Base-by-base conservation (phyloP, 305 asterid genomes). In the Coffea humblotiana region DNA sequence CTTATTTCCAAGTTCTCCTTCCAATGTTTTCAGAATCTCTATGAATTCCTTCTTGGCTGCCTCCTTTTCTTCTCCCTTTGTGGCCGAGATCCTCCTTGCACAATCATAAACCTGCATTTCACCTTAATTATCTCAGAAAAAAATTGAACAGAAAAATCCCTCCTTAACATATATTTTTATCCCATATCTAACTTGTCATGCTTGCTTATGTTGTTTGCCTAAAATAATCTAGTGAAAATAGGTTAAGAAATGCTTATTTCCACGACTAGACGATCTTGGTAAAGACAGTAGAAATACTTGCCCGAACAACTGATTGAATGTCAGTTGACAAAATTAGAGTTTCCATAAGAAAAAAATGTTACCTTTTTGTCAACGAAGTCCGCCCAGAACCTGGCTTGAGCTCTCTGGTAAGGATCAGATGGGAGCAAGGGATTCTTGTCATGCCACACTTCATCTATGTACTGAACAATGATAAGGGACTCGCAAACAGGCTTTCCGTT, bases 1-100 rank as follows among this genome's bases (percentile, higher is more conserved):
- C 40, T 83, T 60, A 18, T 81, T 77, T 19, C 85, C 85, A 18
- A 85, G 84, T 47, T 80, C 84, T 27, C 75, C 79, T 80, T 85
- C 88, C 83, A 85, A 65, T 4, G 79, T 12, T 23, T 78, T 78
- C 35, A 83, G 77, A 66, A 4, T n/a, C 4, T 75, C 79, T 29
- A 81, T 79, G 35, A 83, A 70, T 61, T 86, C 85, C 40, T 83
- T 77, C 67, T 81, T 86, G 29, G 71, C 78, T 35, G 21, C 63
- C 29, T 73, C 81, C 27, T 56, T 71, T 8, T 45, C 29, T 43
- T 73, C 82, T 9, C 78, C 78, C 11, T 73, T 79, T 21, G 69
- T 16, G 0, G 58, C 5, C 78, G 65, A 79, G 12, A 73, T 9
- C 9, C 0, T 0, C 64, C 43, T 73, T 4, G 56, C 37, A 1